Conservation (phyloP, 352 stramenopile species). For the Phytophthora multivora region DNA sequence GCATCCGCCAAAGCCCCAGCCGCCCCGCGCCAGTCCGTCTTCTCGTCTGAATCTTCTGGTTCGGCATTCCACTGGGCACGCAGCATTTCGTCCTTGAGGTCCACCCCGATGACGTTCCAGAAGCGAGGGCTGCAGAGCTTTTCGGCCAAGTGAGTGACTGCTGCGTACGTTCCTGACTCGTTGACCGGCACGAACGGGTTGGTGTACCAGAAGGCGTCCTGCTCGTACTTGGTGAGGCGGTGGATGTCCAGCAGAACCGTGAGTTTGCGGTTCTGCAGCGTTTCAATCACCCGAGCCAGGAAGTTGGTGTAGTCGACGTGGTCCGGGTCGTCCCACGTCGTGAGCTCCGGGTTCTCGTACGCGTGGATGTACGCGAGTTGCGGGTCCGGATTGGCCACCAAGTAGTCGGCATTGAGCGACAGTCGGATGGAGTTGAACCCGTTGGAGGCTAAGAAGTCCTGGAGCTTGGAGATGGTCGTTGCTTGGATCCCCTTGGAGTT, state of each 20-base stretch:
- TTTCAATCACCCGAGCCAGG: slow-evolving; percentile 57
- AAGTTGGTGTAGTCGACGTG: slow-evolving; percentile 63
- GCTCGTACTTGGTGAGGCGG: slow-evolving; percentile 48
- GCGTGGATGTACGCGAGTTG: slow-evolving; percentile 59
- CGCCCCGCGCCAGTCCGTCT: slow-evolving; percentile 46
- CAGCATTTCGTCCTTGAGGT: slow-evolving; percentile 69
- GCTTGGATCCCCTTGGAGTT: slow-evolving; percentile 46
- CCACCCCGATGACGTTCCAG: slow-evolving; percentile 74
- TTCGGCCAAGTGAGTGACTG: slow-evolving; percentile 48
- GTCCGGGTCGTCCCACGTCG: slow-evolving; percentile 47
- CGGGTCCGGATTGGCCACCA: slow-evolving; percentile 45
- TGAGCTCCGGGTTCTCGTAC: slow-evolving; percentile 71
- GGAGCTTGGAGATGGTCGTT: slow-evolving; percentile 54
- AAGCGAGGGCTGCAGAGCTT: slow-evolving; percentile 56
- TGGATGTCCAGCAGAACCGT: slow-evolving; percentile 70
- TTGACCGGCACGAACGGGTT: slow-evolving; percentile 52
- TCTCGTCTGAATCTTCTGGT: slow-evolving; percentile 23
- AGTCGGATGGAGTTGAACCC: slow-evolving; percentile 70
- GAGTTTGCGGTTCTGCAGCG: slow-evolving; percentile 53
- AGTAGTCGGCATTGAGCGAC: slow-evolving; percentile 57
- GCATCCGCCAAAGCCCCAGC: slow-evolving; percentile 45
- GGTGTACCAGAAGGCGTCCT: slow-evolving; percentile 76
- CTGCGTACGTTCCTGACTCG: slow-evolving; percentile 49
- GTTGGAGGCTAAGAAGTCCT: slow-evolving; percentile 61
- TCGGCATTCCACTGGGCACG: slow-evolving; percentile 41